phyloP scores from a whole-genome alignment of 495 filamentous ascomycete species.

The Lasiosphaeris hirsuta region DNA sequence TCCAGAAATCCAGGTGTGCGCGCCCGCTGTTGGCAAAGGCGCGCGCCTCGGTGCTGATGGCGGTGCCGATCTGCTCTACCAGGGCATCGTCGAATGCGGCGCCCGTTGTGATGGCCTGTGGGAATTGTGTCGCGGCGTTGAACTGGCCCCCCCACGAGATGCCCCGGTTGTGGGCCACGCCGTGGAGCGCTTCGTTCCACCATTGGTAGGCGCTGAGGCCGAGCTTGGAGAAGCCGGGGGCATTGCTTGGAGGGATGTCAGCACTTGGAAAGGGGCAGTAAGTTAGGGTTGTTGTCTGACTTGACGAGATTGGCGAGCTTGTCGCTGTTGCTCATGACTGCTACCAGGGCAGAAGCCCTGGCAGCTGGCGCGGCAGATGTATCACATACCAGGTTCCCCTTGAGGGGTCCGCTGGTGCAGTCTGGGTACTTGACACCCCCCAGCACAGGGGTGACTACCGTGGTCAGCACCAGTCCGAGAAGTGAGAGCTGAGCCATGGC shows the following conservation, averaged over 20 bases:
- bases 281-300: slow-evolving; percentile 14
- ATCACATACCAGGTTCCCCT: slow-evolving; percentile 45
- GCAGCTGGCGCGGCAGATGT: slow-evolving; percentile 40
- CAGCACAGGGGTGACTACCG: slow-evolving; percentile 1
- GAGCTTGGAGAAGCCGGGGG: slow-evolving; percentile 33
- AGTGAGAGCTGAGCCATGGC: not conserved
- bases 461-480: not conserved
- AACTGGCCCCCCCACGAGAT: slow-evolving; percentile 39
- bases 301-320: slow-evolving; percentile 42
- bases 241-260: slow-evolving; percentile 17
- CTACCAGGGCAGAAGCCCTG: slow-evolving; percentile 39
- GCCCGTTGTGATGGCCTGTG: slow-evolving; percentile 41
- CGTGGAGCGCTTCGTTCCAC: slow-evolving; percentile 55
- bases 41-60: slow-evolving; percentile 61
- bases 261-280: slow-evolving; percentile 11
- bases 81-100: slow-evolving; percentile 50
- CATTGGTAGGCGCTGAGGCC: slow-evolving; percentile 45
- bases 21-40: slow-evolving; percentile 62
- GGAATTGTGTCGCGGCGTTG: slow-evolving; percentile 47
- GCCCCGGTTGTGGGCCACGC: slow-evolving; percentile 37
- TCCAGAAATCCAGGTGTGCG: slow-evolving; percentile 60
- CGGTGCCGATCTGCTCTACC: slow-evolving; percentile 37
- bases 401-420: slow-evolving; percentile 33
- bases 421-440: slow-evolving; percentile 26
- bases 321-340: slow-evolving; percentile 40